A percentile compares a stretch with the other conserved stretches of the same genome.
These are phyloP conservation scores for Cordyceps pruinosa DNA, from an alignment of 2,329 filamentous ascomycete species.

Conservation along the genomic window DNA sequence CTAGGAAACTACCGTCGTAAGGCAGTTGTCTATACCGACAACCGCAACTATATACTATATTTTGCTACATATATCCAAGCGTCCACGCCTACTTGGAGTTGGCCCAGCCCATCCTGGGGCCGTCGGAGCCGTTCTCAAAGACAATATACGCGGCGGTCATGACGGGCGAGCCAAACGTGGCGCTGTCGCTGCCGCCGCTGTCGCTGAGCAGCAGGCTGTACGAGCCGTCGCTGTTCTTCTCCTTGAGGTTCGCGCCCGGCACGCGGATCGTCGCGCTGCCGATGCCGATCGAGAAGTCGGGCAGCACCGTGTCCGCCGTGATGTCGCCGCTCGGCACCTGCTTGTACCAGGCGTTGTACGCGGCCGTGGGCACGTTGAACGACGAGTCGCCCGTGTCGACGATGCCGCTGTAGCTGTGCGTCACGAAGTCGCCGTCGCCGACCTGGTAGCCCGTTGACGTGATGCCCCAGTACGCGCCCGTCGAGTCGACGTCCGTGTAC, in stretches of 20 bases:
- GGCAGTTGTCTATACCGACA: too few species aligned
- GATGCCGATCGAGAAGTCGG: slow-evolving; percentile 47
- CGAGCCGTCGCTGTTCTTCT: neutral
- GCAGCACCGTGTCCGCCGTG: slow-evolving; percentile 34
- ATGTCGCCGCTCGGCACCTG: neutral
- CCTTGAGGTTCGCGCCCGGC: slow-evolving; percentile 30
- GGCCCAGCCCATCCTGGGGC: slow-evolving; percentile 7
- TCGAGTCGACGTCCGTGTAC: slow-evolving; percentile 55
- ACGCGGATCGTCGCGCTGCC: slow-evolving; percentile 51
- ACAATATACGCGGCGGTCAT: slow-evolving; percentile 4
- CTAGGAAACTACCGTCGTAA: too few species aligned
- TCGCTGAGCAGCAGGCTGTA: neutral
- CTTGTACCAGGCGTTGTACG: slow-evolving; percentile 13
- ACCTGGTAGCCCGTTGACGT: slow-evolving; percentile 19
- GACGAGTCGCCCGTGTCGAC: slow-evolving; percentile 57
- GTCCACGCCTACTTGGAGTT: neutral
- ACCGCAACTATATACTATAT: neutral
- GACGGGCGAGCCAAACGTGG: neutral
- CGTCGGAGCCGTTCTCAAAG: slow-evolving; percentile 4
- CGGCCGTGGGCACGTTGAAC: slow-evolving; percentile 46
- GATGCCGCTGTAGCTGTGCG: slow-evolving; percentile 39
- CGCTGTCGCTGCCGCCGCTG: neutral
- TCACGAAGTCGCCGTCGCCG: slow-evolving; percentile 18
- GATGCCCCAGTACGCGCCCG: slow-evolving; percentile 55
- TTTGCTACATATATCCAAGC: neutral